phyloP scores from a whole-genome alignment of 2,329 filamentous ascomycete species.

The Ophiocordyceps camponoti-floridani region DNA sequence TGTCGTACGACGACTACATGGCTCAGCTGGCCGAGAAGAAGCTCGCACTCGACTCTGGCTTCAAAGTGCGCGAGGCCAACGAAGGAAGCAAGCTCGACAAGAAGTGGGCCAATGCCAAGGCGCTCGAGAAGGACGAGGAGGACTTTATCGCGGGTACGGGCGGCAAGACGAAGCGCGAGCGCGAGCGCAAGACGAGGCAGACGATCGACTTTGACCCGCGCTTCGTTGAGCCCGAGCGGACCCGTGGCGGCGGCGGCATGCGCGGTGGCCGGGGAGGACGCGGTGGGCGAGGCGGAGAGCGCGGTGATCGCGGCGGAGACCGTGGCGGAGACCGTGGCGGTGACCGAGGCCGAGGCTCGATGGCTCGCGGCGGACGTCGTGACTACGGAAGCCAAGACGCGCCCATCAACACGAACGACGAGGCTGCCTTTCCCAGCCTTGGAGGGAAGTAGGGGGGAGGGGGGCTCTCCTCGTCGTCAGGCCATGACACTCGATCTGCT shows the following conservation, averaged over 20 bases:
- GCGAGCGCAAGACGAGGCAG: slow-evolving; percentile 84
- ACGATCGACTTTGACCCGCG: slow-evolving; percentile 76
- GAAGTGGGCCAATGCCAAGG: slow-evolving; percentile 82
- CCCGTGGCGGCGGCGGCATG: slow-evolving; percentile 32
- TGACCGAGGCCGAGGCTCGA: slow-evolving; percentile 23
- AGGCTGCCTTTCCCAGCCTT: slow-evolving; percentile 43
- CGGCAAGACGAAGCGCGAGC: slow-evolving; percentile 70
- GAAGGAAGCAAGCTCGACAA: slow-evolving; percentile 76
- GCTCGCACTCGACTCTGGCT: slow-evolving; percentile 42
- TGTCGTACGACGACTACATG: slow-evolving; percentile 81
- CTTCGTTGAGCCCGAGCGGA: slow-evolving; percentile 52
- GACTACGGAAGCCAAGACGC: slow-evolving; percentile 7
- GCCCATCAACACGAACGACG: slow-evolving; percentile 37
- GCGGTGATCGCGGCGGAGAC: too few relatives aligned
- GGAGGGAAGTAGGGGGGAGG: slow-evolving; percentile 27
- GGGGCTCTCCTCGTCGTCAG: background rate
- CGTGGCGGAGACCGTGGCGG: slow-evolving; percentile 30
- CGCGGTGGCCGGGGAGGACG: slow-evolving; percentile 30
- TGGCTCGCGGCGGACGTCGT: slow-evolving; percentile 20
- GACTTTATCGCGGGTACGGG: slow-evolving; percentile 59
- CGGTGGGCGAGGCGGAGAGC: too few relatives aligned
- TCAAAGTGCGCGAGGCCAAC: slow-evolving; percentile 75
- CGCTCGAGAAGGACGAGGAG: slow-evolving; percentile 47
- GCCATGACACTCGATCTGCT: background rate
- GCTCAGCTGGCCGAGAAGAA: slow-evolving; percentile 59